These are phyloP conservation scores for Xylaria longipes DNA, from an alignment of 495 filamentous ascomycete species.

Conservation along the genomic window DNA sequence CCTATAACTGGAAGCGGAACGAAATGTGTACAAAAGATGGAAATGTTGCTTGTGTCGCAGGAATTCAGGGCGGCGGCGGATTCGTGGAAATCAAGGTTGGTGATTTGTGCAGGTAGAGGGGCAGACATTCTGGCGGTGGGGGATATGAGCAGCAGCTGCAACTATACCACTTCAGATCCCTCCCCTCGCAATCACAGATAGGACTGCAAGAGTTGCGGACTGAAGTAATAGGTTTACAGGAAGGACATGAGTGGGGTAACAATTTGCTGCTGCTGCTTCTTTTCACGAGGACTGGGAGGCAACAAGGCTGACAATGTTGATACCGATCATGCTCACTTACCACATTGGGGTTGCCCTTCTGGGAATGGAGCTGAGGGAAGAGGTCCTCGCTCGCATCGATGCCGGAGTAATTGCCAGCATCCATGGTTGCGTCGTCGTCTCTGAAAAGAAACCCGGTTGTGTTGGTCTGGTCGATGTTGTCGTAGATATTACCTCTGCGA, in stretches of 20 bases:
- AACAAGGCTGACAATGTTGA: not conserved
- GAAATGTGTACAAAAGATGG: not conserved
- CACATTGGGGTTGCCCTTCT: constrained; percentile 69
- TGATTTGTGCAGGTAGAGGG: not conserved
- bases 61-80: not conserved
- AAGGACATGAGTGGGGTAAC: not conserved
- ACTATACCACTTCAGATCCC: not conserved
- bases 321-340: constrained; percentile 57
- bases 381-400: constrained; percentile 79
- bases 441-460: constrained; percentile 84
- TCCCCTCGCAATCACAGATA: not conserved
- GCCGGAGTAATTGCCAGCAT: constrained; percentile 67
- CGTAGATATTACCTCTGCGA: constrained; percentile 63
- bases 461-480: constrained; percentile 73
- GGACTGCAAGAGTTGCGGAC: not conserved
- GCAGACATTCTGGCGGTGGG: not conserved
- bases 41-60: not conserved
- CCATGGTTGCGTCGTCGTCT: constrained; percentile 71
- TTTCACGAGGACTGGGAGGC: not conserved
- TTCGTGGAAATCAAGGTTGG: not conserved
- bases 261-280: not conserved
- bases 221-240: not conserved
- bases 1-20: not conserved
- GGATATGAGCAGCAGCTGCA: not conserved
- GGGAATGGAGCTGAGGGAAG: constrained; percentile 81